Evolutionary conservation across 75 land plant genomes (phyloP), one percentile per base, ranked within the genome.

Genomic region (Sequoia sempervirens): DNA sequence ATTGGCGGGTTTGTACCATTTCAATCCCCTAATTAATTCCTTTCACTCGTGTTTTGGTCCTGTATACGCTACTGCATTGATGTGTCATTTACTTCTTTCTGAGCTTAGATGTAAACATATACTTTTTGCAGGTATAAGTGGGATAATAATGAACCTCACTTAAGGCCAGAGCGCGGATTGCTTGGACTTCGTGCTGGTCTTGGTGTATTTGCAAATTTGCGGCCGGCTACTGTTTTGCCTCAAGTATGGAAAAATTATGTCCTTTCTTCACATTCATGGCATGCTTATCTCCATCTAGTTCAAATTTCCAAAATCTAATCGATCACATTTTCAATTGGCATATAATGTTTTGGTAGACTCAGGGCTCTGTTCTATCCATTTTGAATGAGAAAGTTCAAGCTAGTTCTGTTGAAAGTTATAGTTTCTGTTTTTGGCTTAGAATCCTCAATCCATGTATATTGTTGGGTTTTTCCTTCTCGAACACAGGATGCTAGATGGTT

Each of bases 151-250:
- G 89, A 84, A 74, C 90, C 90, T 68, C 94, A 94, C 76, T 87
- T 97, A 85, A 96, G 95, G 88, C 99, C 99, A 68, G 99, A 97
- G 81, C 93, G 96, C 28, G 99, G 99, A 20, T 84, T 97, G 85
- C 96, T 97, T 84, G 91, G 90, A 81, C 92, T 97, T 54, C 88
- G 99, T 26, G 88, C 87, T 75, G 98, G 99, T 14, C 93, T 97
- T 86, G 90, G 91, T 40, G 99, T 96, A n/a, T 97, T 97, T 90
- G 99, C 99, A 12, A 97, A 97, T 90, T 84, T 97, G 79, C 88
- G 99, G 46, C 99, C 99, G 23, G 99, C 99, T 80, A 75, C 87
- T 72, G 99, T 97, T 69, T 87, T 97, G 28, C 96, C 96, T 46
- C 98, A 97, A 90, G 99, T 97, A 82, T 74, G 80, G 38, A 64